Conservation (phyloP, 2,329 filamentous ascomycete genomes). For the Sclerotinia sclerotiorum region DNA sequence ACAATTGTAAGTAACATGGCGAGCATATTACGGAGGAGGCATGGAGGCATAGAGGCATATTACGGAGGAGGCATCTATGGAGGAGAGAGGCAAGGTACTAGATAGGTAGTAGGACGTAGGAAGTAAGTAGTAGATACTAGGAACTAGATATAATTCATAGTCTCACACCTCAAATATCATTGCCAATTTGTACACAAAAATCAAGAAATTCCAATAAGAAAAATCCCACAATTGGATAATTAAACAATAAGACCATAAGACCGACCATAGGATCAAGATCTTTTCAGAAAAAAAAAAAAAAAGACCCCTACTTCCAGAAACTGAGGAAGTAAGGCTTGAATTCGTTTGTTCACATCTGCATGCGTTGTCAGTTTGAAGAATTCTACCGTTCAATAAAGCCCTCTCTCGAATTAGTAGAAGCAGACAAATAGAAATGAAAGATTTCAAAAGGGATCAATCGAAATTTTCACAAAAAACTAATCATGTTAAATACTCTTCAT, state of each 20-base stretch:
- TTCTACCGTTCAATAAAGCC: slow-evolving; percentile 7
- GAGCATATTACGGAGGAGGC: too few species aligned
- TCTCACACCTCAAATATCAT: background rate
- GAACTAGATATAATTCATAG: background rate
- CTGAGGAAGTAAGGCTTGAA: background rate
- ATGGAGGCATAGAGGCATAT: too few species aligned
- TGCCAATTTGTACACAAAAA: background rate
- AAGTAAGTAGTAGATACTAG: background rate
- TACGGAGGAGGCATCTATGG: too few species aligned
- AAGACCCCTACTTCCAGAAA: background rate
- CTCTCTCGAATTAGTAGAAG: background rate
- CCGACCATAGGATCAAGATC: background rate
- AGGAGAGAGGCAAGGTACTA: background rate
- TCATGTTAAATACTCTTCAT: background rate
- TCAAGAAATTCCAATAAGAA: background rate
- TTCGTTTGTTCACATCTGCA: slow-evolving; percentile 13
- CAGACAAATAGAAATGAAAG: too few species aligned
- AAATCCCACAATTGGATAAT: background rate
- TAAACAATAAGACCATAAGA: background rate
- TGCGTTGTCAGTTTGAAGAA: slow-evolving; percentile 23
- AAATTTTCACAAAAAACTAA: background rate
- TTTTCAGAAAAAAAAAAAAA: background rate
- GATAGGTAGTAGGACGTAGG: background rate
- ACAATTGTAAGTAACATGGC: background rate
- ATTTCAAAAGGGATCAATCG: background rate